Base-by-base conservation (phyloP, 768 basidiomycete genomes). In the Cystobasidium onofrii region DNA sequence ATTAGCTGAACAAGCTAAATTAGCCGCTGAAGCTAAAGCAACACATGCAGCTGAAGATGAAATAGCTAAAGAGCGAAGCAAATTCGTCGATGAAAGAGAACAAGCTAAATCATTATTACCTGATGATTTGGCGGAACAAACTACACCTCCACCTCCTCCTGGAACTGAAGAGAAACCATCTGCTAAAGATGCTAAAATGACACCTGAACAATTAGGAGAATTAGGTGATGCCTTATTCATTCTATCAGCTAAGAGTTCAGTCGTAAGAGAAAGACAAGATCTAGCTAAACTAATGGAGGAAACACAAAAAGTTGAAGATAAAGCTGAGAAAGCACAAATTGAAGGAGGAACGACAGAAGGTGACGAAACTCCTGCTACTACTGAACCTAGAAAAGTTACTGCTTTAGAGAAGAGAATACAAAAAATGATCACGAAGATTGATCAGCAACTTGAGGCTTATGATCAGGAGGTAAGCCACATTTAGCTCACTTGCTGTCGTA, bases 391-490 rank as follows among this genome's bases (percentile, higher is more conserved):
- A 88, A 62, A 87, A 87, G 66, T 90, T 85, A 78, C 81, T 73
- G 90, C 89, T n/a, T 84, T 98, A 74, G 93, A 92, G 74, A 95
- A 97, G 84, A 91, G 92, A 62, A 94, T 99, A 81, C 89, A 92
- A 67, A 85, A 87, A 27, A 97, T 98, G 92, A 86, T 99, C 60
- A 92, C 88, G 77, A 95, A 96, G 84, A 89, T 99, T 80, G 95
- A 98, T 83, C 81, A 84, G 39, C 96, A 98, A 80, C 85, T 98
- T 17, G 87, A 90, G 78, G 92, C 88, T 74, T 98, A 98, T 82
- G 96, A 99, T 81, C 84, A 84, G 52, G 89, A 90, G 73, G 91
- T 94, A 31, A 46, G 72, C 31, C 17, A 1, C 36, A 43, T 33
- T n/a, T n/a, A n/a, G n/a, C n/a, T n/a, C n/a, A n/a, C n/a, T n/a